These are phyloP conservation scores for Closterium sp. DNA, from an alignment of 139 green algal genomes.

Conservation along the genomic window DNA sequence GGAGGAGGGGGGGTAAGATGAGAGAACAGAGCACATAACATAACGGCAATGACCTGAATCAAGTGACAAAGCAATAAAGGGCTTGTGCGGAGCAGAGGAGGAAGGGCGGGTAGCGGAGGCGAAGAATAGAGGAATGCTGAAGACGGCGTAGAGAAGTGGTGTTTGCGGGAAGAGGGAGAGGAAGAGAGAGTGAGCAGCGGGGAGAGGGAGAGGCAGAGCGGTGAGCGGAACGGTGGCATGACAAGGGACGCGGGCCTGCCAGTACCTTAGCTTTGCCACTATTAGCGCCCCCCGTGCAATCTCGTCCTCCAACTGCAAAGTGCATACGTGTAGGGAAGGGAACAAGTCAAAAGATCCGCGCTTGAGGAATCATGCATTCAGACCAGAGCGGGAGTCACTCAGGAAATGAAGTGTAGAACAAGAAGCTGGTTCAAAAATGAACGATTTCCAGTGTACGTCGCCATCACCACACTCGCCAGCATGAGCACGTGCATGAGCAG, in stretches of 20 bases:
- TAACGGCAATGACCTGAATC: not conserved
- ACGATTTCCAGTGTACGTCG: no score
- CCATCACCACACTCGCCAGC: no score
- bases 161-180: not conserved
- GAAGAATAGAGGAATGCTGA: not conserved
- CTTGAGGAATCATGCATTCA: not conserved
- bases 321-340: not conserved
- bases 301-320: constrained; percentile 22
- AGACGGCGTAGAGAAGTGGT: not conserved
- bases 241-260: not conserved
- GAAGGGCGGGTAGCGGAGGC: not conserved
- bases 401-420: not conserved
- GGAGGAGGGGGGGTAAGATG: not conserved
- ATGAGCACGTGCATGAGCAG: no score
- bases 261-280: constrained; percentile 17
- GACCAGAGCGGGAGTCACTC: not conserved
- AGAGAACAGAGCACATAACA: not conserved
- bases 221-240: not conserved
- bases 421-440: no score
- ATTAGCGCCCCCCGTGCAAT: constrained; percentile 26
- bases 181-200: not conserved
- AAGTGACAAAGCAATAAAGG: not conserved
- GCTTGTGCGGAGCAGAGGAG: not conserved
- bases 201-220: not conserved
- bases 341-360: not conserved